Evolutionary conservation across 257 asterid genomes (phyloP), one percentile per base, ranked within the genome.

Genomic region (Verbascum thapsus): DNA sequence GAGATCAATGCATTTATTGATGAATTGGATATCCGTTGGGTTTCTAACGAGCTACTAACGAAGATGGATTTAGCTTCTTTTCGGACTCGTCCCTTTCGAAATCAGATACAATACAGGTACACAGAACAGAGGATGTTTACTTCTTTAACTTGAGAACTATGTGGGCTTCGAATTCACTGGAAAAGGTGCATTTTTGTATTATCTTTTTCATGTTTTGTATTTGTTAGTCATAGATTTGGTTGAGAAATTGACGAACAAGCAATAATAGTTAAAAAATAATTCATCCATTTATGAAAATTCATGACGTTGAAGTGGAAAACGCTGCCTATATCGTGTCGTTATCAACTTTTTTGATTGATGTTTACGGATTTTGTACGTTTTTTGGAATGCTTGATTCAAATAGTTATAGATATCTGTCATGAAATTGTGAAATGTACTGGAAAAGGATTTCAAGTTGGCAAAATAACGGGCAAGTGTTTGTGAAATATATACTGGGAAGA

Each of bases 51-150:
- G 34, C 35, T 13, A 37, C 61, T 15, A 35, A 41, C 58, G 0
- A 37, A 51, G 16, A 1, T 9, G 26, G 26, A 56, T 56, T 56
- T 26, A 7, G 17, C 60, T 13, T 34, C 4, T 1, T 15, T n/a
- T 23, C 38, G 3, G 16, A 51, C 13, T 18, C 11, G 16, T 12
- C 39, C 30, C 40, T n/a, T 12, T 15, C 12, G 39, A 58, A 19
- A 42, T 40, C n/a, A n/a, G n/a, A n/a, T n/a, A 8, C 1, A n/a
- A 40, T 11, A 58, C 64, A 58, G 22, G 53, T 58, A 5, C 22
- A 41, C 22, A 23, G 5, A 26, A 26, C 32, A 40, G n/a, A 58
- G 59, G 13, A 54, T 32, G 6, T 7, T 15, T 32, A 13, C 26
- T 54, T 54, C 15, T 8, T 47, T 23, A 50, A 50, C 0, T 12